Conservation (phyloP, 225 moss, liverwort and hornwort species). For the Straminergon stramineum region DNA sequence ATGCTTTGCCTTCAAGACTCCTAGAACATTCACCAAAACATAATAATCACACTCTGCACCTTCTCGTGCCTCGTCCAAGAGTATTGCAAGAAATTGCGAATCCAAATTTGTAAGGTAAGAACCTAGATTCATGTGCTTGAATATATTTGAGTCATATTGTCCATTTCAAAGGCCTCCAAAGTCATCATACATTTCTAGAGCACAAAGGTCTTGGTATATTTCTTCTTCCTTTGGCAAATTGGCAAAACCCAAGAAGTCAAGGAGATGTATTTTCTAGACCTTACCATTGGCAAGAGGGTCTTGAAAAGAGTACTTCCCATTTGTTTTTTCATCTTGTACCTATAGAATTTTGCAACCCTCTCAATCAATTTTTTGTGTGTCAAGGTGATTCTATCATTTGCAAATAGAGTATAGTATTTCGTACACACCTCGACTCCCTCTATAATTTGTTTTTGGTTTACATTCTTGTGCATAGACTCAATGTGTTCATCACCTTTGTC, state of each 20-base stretch:
- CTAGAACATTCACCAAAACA: rapidly evolving
- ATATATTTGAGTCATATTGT: background rate
- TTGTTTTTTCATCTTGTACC: background rate
- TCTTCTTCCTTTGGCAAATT: rapidly evolving
- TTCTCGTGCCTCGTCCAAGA: background rate
- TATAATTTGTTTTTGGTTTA: background rate
- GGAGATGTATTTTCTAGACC: too few relatives aligned
- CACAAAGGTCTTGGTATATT: rapidly evolving
- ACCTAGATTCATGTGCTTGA: rapidly evolving
- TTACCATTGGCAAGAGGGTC: too few relatives aligned
- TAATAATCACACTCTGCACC: background rate
- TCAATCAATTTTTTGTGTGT: too few relatives aligned
- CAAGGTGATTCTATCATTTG: too few relatives aligned
- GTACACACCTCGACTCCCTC: background rate
- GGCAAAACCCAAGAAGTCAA: too few relatives aligned
- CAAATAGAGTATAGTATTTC: too few relatives aligned
- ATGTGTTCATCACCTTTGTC: background rate
- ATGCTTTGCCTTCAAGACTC: rapidly evolving
- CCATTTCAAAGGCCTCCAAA: rapidly evolving
- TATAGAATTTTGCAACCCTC: too few relatives aligned
- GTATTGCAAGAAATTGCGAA: rapidly evolving
- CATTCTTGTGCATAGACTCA: too few relatives aligned
- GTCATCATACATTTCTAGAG: background rate
- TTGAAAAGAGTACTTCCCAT: too few relatives aligned
- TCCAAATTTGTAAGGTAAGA: background rate